A percentile compares a stretch with the other conserved stretches of the same genome.
These are phyloP conservation scores for Rosa chinensis DNA, from an alignment of 306 rosid species.

Conservation along the genomic window DNA sequence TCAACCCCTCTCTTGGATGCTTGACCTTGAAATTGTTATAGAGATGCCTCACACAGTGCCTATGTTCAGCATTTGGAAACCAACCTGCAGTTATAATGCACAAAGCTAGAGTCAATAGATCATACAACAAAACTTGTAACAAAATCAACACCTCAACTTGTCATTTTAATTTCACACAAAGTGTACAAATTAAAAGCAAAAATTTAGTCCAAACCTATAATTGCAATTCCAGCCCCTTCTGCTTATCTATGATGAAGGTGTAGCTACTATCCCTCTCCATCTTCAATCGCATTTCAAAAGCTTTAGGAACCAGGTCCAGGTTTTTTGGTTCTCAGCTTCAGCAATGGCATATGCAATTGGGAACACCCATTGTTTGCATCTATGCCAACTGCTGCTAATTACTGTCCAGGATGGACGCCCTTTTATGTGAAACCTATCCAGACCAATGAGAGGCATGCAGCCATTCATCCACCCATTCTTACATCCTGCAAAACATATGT, in stretches of 20 bases:
- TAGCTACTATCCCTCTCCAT: neutral
- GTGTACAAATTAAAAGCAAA: no score
- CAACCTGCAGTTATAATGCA: neutral
- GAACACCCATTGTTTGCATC: neutral
- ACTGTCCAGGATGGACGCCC: neutral
- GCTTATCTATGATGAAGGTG: neutral
- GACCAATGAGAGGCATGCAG: neutral
- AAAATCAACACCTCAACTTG: no score
- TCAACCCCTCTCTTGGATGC: neutral
- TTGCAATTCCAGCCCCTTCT: neutral
- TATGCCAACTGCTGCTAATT: neutral
- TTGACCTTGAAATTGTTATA: neutral
- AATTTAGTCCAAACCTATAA: no score
- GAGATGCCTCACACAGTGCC: neutral
- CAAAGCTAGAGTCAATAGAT: no score
- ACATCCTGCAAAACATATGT: neutral
- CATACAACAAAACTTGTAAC: no score
- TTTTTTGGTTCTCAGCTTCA: neutral
- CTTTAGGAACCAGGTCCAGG: neutral
- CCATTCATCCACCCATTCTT: neutral
- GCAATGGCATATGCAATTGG: neutral
- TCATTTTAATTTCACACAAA: no score
- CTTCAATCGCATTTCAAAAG: neutral
- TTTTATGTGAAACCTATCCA: neutral
- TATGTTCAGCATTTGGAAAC: neutral